Evolutionary conservation across 768 basidiomycete genomes (phyloP).

Genomic region (Lanmaoa rubissima): DNA sequence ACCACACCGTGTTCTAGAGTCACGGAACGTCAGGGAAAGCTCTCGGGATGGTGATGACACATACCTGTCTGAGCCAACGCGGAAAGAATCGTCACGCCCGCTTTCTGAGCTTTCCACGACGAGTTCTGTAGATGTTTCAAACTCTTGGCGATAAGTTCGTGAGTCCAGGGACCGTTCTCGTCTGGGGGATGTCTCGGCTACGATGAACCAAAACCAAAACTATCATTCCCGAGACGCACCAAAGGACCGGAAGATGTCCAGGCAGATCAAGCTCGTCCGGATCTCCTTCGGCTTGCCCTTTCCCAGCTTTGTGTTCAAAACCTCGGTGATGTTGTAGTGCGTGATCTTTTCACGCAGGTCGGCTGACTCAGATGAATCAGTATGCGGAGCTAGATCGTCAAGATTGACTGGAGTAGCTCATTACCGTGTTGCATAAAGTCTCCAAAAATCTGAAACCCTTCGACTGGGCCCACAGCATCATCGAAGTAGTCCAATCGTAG

Average conservation of each 20-base stretch:
- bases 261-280: conserved; percentile 22
- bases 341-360: conserved; percentile 14
- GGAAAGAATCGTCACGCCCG: conserved; percentile 23
- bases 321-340: conserved; percentile 14
- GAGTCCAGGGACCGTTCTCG: conserved; percentile 8
- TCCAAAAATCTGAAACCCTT: conserved; percentile 26
- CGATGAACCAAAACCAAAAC: too few relatives aligned
- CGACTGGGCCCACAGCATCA: conserved; percentile 22
- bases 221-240: conserved; percentile 3
- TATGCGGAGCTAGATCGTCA: neutral
- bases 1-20: conserved; percentile 15
- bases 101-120: conserved; percentile 22
- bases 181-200: conserved; percentile 7
- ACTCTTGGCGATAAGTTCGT: conserved; percentile 11
- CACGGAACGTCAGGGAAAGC: neutral
- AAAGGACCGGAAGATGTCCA: conserved; percentile 23
- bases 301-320: conserved; percentile 16
- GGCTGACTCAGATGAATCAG: conserved; percentile 5
- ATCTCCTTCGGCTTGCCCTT: conserved; percentile 14
- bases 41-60: neutral
- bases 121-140: neutral
- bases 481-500: conserved; percentile 25
- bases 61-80: conserved; percentile 22
- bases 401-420: neutral
- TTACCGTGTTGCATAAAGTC: conserved; percentile 24